Conservation (phyloP, 2,329 filamentous ascomycete genomes). For the Penicillium italicum region DNA sequence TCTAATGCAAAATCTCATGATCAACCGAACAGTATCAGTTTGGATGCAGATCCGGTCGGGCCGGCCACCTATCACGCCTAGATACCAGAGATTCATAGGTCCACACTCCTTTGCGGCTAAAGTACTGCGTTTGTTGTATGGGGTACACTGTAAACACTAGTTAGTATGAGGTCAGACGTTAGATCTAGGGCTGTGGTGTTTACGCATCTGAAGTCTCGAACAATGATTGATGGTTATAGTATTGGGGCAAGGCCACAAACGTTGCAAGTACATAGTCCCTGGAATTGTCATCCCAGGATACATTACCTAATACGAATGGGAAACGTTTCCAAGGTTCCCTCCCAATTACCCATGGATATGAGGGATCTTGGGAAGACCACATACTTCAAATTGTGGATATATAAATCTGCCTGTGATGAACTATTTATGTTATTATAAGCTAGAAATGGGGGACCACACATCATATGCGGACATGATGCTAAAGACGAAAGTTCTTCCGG, state of each 20-base stretch:
- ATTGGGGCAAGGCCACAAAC: too few species aligned
- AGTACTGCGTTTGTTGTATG: not conserved
- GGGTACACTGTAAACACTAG: not conserved
- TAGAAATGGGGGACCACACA: too few species aligned
- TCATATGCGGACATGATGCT: not conserved
- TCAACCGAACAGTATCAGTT: not conserved
- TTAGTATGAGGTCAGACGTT: not conserved
- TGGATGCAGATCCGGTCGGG: not conserved
- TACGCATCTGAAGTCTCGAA: not conserved
- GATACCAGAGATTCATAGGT: not conserved
- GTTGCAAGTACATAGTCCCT: too few species aligned
- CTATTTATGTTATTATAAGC: too few species aligned
- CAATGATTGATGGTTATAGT: not conserved
- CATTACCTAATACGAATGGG: not conserved
- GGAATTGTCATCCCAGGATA: not conserved
- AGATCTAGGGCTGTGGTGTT: not conserved
- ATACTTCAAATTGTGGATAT: too few species aligned
- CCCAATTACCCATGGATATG: not conserved
- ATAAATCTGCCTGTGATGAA: too few species aligned
- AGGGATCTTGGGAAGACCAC: not conserved
- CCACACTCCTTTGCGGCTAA: not conserved
- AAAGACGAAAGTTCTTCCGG: not conserved
- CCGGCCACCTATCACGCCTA: not conserved
- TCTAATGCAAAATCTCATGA: not conserved
- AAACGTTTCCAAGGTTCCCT: not conserved